Evolutionary conservation across 2,329 filamentous ascomycete genomes (phyloP).

Genomic region (Sphaerulina musiva): DNA sequence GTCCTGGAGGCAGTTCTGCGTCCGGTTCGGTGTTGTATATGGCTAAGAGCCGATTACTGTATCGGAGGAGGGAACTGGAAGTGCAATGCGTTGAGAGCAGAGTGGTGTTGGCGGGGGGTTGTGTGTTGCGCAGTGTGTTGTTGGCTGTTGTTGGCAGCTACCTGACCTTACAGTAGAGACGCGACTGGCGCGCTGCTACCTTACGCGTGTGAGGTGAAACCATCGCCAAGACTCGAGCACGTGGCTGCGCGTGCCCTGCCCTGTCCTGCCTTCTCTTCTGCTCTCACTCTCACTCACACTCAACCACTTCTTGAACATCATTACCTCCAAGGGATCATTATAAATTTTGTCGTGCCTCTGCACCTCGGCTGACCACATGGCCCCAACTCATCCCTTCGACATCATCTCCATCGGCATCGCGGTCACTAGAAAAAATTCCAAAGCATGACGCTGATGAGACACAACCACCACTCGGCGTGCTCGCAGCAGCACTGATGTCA

Average conservation of each 20-base stretch:
- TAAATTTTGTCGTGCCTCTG: not conserved
- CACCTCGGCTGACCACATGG: not conserved
- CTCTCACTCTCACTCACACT: too few relatives aligned
- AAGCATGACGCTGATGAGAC: not conserved
- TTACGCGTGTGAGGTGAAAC: not conserved
- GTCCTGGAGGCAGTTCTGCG: not conserved
- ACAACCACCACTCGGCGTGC: not conserved
- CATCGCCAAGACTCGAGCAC: not conserved
- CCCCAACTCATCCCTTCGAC: too few relatives aligned
- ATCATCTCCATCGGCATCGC: not conserved
- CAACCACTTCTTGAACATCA: not conserved
- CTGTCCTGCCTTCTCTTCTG: not conserved
- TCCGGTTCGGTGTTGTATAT: not conserved
- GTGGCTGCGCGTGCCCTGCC: not conserved
- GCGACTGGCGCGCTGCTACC: not conserved
- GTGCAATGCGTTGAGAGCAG: not conserved
- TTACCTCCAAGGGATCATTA: not conserved
- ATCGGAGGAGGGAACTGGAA: not conserved
- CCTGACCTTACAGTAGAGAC: not conserved
- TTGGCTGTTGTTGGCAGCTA: not conserved
- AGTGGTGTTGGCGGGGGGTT: too few relatives aligned
- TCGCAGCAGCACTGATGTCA: conserved; percentile 5
- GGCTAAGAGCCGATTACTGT: not conserved
- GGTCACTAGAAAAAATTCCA: not conserved
- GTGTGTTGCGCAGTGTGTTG: conserved; percentile 1